Evolutionary conservation across 108 stramenopile genomes (phyloP), one percentile per base, ranked within the genome.

Genomic region (Discostella pseudostelligera): DNA sequence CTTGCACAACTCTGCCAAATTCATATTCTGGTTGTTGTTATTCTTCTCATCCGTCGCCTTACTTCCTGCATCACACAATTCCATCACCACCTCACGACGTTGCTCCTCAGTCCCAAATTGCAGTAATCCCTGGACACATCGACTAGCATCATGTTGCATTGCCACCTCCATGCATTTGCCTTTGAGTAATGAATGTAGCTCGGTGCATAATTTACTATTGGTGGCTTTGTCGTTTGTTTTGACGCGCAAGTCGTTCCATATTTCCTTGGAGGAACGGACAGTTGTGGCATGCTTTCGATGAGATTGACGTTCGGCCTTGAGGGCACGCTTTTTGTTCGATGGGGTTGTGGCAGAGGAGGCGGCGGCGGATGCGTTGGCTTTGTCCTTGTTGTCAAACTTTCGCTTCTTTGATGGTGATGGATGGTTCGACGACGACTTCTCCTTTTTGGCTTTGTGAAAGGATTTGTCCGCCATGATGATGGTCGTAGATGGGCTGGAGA

Each of bases 101-200:
- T 89, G 79, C 45, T 81, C 65, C 4, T 65, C 65, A 16, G 59
- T 86, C 6, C 90, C 96, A 75, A 88, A 92, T 60, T 95, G 93
- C 39, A 96, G 61, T 11, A 90, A 84, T 2, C 87, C 90, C 76
- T 96, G 96, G 7, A 94, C 89, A 24, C 89, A 86, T 21, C 96
- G 84, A 49, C 86, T 88, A 8, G 93, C 92, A 74, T 96, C 96
- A 65, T 96, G 96, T 60, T 93, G 92, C 75, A 94, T 78, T 8
- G 87, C 88, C 53, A 96, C 86, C 71, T 89, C 85, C 50, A 72
- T 75, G 20, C 83, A 79, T 70, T 92, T 89, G 10, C 86, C 87
- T 42, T 63, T 74, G 21, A 95, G 70, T 63, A 95, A 62, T 43
- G 77, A 71, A 75, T 86, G 88, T 17, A 93, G 81, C 59, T 87